These are phyloP conservation scores for Sordariomycetes sp. DNA, from an alignment of 2,329 filamentous ascomycete species.

Conservation along the genomic window DNA sequence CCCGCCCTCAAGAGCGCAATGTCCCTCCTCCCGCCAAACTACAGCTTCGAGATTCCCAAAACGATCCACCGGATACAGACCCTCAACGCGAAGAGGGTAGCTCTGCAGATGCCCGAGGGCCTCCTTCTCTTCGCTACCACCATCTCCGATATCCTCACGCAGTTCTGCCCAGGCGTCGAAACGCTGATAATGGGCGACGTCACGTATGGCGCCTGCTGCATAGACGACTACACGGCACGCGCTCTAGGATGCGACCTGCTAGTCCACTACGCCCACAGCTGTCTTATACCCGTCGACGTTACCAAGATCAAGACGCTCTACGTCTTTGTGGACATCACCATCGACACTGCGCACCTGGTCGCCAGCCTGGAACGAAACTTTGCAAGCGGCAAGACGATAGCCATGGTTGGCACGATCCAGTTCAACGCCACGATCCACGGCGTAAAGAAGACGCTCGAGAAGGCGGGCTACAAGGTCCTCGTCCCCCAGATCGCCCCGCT, in stretches of 20 bases:
- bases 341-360: constrained; percentile 80
- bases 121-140: constrained; percentile 93
- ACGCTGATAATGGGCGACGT: constrained; percentile 99
- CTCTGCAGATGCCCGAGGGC: constrained; percentile 95
- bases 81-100: constrained; percentile 68
- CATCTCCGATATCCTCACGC: constrained; percentile 88
- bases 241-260: constrained; percentile 89
- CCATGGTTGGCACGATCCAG: constrained; percentile 93
- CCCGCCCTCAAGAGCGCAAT: constrained; percentile 80
- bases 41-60: constrained; percentile 97
- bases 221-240: constrained; percentile 93
- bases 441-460: constrained; percentile 65
- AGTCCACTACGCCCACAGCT: constrained; percentile 95
- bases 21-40: constrained; percentile 80
- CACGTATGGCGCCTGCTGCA: constrained; percentile 96
- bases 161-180: constrained; percentile 85
- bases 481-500: constrained; percentile 89
- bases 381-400: constrained; percentile 71
- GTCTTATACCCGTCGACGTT: constrained; percentile 89
- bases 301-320: constrained; percentile 96
- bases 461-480: constrained; percentile 72
- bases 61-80: constrained; percentile 90
- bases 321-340: constrained; percentile 96
- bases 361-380: constrained; percentile 87
- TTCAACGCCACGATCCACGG: constrained; percentile 97